These are phyloP conservation scores for Striga hermonthica DNA, from an alignment of 305 asterid genomes.

Conservation along the genomic window DNA sequence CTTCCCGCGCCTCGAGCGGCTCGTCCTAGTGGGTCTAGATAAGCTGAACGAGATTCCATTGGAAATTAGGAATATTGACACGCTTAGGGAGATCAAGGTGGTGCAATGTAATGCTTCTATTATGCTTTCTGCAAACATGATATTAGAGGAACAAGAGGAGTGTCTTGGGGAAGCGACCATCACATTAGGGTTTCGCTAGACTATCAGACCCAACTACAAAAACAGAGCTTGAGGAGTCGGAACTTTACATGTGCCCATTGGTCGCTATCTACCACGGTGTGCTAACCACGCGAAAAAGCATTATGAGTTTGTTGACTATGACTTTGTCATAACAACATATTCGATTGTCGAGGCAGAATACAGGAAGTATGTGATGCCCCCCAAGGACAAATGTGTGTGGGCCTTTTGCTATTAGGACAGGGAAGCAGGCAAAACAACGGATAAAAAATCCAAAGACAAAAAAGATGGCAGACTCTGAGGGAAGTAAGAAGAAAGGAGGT, in stretches of 20 bases:
- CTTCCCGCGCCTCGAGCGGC: too few relatives aligned
- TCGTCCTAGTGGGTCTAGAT: too few relatives aligned
- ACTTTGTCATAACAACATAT: conserved; percentile 87
- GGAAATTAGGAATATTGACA: too few relatives aligned
- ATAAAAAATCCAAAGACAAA: conserved; percentile 46
- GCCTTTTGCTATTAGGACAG: conserved; percentile 70
- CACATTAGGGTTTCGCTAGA: too few relatives aligned
- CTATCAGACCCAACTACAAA: too few relatives aligned
- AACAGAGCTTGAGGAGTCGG: too few relatives aligned
- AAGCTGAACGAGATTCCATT: too few relatives aligned
- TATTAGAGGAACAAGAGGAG: too few relatives aligned
- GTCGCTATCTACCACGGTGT: conserved; percentile 91
- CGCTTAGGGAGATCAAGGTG: too few relatives aligned
- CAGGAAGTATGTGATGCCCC: conserved; percentile 76
- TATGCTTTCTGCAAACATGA: too few relatives aligned
- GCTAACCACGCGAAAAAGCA: conserved; percentile 56
- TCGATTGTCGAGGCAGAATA: conserved; percentile 90
- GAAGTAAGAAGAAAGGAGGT: conserved; percentile 25
- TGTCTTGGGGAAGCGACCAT: too few relatives aligned
- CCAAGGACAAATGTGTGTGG: conserved; percentile 90
- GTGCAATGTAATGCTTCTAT: too few relatives aligned
- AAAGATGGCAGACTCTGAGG: conserved; percentile 36
- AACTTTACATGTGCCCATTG: conserved; percentile 79
- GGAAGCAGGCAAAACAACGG: conserved; percentile 80
- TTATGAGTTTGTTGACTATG: conserved; percentile 62